Conservation (phyloP, 805 yeast genomes). For the Jamesozyma piceae region DNA sequence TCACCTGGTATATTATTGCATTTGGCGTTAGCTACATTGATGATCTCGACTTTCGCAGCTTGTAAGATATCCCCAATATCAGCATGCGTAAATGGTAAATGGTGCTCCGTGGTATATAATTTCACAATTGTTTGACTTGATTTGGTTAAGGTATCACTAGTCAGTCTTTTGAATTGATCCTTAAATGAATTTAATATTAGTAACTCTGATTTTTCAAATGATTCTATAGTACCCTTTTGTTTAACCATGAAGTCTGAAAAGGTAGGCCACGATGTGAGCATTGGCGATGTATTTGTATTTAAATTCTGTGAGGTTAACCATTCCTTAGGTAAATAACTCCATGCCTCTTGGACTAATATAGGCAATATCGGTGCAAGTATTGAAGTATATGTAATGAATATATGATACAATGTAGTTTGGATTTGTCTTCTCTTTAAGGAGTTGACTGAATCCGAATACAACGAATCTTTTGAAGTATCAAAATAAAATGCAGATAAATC, state of each 20-base stretch:
- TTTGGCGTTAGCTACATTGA: slow-evolving; percentile 7
- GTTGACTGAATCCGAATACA: slow-evolving; percentile 56
- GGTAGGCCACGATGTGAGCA: slow-evolving; percentile 7
- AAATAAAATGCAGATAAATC: slow-evolving; percentile 78
- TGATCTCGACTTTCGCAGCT: slow-evolving; percentile 48
- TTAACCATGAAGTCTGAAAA: neutral
- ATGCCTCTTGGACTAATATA: slow-evolving; percentile 74
- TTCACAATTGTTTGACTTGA: slow-evolving; percentile 26
- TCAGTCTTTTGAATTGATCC: slow-evolving; percentile 10
- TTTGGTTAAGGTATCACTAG: slow-evolving; percentile 18
- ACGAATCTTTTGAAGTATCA: slow-evolving; percentile 73
- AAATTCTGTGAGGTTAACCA: slow-evolving; percentile 19
- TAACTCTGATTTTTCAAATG: slow-evolving; percentile 16
- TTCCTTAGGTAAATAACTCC: slow-evolving; percentile 47
- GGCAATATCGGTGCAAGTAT: slow-evolving; percentile 78
- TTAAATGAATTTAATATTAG: slow-evolving; percentile 15
- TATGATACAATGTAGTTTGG: slow-evolving; percentile 56
- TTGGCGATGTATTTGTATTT: slow-evolving; percentile 5
- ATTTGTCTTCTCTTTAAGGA: slow-evolving; percentile 34
- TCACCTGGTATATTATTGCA: neutral
- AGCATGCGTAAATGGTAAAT: slow-evolving; percentile 24
- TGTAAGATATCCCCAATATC: slow-evolving; percentile 51
- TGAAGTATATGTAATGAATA: slow-evolving; percentile 54
- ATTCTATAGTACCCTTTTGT: neutral
- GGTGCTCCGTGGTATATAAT: slow-evolving; percentile 6